Conservation (phyloP, 1,284 basidiomycete species). For the Naganishia sp. region DNA sequence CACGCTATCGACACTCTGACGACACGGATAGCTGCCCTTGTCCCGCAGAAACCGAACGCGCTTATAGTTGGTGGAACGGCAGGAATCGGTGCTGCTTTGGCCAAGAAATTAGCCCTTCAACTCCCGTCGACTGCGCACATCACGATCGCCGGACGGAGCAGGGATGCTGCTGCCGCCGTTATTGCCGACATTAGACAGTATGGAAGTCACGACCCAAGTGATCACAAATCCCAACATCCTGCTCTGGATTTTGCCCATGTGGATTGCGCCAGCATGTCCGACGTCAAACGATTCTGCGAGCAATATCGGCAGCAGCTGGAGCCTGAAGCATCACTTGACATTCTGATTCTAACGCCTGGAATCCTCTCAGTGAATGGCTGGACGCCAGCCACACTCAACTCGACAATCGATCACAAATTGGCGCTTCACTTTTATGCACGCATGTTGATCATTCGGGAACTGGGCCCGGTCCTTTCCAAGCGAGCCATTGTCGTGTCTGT, state of each 20-base stretch:
- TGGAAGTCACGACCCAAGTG: neutral
- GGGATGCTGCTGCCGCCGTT: neutral
- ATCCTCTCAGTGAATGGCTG: slow-evolving; percentile 24
- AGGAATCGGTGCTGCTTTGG: slow-evolving; percentile 27
- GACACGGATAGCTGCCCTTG: slow-evolving; percentile 1
- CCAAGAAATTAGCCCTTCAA: slow-evolving; percentile 4
- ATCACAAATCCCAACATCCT: neutral
- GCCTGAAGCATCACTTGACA: slow-evolving; percentile 2
- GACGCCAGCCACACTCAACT: slow-evolving; percentile 9
- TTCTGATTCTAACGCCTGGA: slow-evolving; percentile 25
- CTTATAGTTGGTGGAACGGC: slow-evolving; percentile 26
- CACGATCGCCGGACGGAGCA: slow-evolving; percentile 27
- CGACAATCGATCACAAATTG: slow-evolving; percentile 24
- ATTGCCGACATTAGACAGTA: slow-evolving; percentile 11
- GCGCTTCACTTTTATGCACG: slow-evolving; percentile 28
- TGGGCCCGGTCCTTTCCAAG: neutral
- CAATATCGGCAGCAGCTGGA: slow-evolving; percentile 8
- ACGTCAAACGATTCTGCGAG: slow-evolving; percentile 30
- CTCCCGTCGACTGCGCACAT: slow-evolving; percentile 8
- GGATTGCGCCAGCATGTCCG: slow-evolving; percentile 20
- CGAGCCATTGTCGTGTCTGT: slow-evolving; percentile 24
- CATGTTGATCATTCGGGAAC: slow-evolving; percentile 29
- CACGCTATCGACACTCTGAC: slow-evolving; percentile 4
- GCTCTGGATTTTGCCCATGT: slow-evolving; percentile 13
- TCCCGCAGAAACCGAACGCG: neutral